Evolutionary conservation across 2,329 filamentous ascomycete species (phyloP).

Genomic region (Aspergillus sp.): DNA sequence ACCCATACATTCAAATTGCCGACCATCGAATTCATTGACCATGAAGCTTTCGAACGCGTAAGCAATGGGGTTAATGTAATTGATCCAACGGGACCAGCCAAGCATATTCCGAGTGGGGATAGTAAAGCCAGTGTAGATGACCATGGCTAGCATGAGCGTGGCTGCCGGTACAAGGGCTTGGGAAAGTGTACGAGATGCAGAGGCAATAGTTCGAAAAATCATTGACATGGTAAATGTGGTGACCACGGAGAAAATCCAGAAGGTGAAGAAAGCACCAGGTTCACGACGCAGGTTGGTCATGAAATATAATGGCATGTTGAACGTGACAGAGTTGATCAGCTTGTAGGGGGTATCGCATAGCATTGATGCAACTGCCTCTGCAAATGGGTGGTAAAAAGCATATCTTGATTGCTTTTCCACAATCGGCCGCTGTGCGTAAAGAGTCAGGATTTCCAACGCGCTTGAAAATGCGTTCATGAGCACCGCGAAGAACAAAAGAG

Average conservation of each 20-base stretch:
- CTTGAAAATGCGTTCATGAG: constrained; percentile 81
- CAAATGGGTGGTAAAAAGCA: constrained; percentile 23
- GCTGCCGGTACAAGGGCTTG: constrained; percentile 62
- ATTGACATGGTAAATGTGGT: constrained; percentile 80
- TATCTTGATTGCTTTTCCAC: constrained; percentile 23
- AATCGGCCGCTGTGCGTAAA: constrained; percentile 21
- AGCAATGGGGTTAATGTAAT: constrained; percentile 76
- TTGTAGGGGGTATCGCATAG: constrained; percentile 68
- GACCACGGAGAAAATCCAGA: constrained; percentile 74
- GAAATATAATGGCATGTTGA: constrained; percentile 84
- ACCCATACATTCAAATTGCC: constrained; percentile 58
- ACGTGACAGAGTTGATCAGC: constrained; percentile 70
- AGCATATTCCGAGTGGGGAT: constrained; percentile 65
- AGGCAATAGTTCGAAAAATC: constrained; percentile 82
- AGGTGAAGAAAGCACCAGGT: constrained; percentile 81
- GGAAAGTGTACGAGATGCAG: constrained; percentile 68
- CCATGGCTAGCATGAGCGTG: constrained; percentile 49
- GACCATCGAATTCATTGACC: constrained; percentile 78
- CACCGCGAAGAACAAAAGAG: constrained; percentile 81
- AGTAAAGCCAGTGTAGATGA: constrained; percentile 57
- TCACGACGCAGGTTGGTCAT: constrained; percentile 79
- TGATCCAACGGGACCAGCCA: constrained; percentile 81
- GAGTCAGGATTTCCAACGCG: constrained; percentile 61
- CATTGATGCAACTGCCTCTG: constrained; percentile 8
- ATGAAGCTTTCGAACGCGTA: constrained; percentile 82